Evolutionary conservation across 1,284 basidiomycete genomes (phyloP), one percentile per base, ranked within the genome.

Genomic region (Peniophora sp.): DNA sequence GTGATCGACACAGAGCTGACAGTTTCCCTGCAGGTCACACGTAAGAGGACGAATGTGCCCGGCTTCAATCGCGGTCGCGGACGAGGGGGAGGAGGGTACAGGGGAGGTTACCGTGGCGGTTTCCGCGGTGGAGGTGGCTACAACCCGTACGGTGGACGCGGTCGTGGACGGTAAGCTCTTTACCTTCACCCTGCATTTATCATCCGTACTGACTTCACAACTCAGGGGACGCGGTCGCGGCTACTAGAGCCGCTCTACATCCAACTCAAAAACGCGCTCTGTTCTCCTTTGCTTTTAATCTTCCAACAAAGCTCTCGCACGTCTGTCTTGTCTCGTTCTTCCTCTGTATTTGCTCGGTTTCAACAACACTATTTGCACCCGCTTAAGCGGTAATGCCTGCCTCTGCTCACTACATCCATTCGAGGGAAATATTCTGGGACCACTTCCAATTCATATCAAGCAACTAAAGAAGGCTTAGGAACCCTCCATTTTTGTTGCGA

Each of bases 41-140:
- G 90, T 48, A 97, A 97, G 69, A 79, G 94, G 56, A 97, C 94
- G 35, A 97, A 97, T 65, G 69, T 97, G 50, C 94, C 93, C 23
- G 92, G 91, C 1, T 93, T 91, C 71, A 88, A 81, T 58, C 80
- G 92, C 48, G 89, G 81, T 58, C 80, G 92, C 48, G 89, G 92
- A 20, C 73, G 92, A 45, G 88, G 91, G 50, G 72, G 66, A 52
- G 82, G 83, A n/a, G 70, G 71, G 1, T 76, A 74, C 56, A 64
- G 79, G 20, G 80, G 87, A n/a, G 82, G 77, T 2, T 88, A 83
- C 63, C 69, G 88, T 58, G 89, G 88, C 17, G 84, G 85, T 14
- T 73, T 69, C 58, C 63, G 78, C 52, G 77, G 78, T 32, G 73
- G 73, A 43, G 68, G 72, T 16, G 85, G 87, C 3, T 93, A 83